phyloP scores from a whole-genome alignment of 805 yeast species.

The Cyberlindnera mrakii region DNA sequence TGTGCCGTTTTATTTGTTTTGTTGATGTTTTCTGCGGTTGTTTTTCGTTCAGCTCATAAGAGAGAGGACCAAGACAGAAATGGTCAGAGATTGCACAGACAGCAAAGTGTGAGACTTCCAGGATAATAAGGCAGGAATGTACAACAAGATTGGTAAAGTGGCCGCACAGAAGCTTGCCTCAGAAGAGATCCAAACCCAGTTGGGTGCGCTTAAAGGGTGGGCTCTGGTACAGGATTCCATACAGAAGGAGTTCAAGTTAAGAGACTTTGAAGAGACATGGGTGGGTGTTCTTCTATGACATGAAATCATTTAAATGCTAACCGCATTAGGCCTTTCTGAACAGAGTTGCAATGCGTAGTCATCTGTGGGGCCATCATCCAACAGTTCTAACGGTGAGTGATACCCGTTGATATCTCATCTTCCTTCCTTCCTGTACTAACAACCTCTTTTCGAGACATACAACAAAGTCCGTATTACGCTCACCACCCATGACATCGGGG shows the following conservation, averaged over 20 bases:
- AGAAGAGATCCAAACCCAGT: slow-evolving; percentile 16
- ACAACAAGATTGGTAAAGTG: slow-evolving; percentile 29
- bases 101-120: no score
- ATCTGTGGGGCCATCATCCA: slow-evolving; percentile 64
- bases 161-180: slow-evolving; percentile 25
- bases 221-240: slow-evolving; percentile 14
- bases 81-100: no score
- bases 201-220: slow-evolving; percentile 25
- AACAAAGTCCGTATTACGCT: slow-evolving; percentile 48
- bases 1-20: background rate
- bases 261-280: slow-evolving; percentile 60
- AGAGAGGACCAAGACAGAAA: no score
- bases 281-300: slow-evolving; percentile 18
- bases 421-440: background rate
- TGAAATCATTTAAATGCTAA: background rate
- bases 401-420: background rate
- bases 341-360: slow-evolving; percentile 50
- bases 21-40: background rate
- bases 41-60: no score
- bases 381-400: slow-evolving; percentile 42
- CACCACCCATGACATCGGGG: slow-evolving; percentile 60
- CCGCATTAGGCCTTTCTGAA: slow-evolving; percentile 37
- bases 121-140: slow-evolving; percentile 22
- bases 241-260: slow-evolving; percentile 35
- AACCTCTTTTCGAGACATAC: slow-evolving; percentile 32